These are phyloP conservation scores for Carex pumila DNA, from an alignment of 176 grass and related monocot species.

Conservation along the genomic window DNA sequence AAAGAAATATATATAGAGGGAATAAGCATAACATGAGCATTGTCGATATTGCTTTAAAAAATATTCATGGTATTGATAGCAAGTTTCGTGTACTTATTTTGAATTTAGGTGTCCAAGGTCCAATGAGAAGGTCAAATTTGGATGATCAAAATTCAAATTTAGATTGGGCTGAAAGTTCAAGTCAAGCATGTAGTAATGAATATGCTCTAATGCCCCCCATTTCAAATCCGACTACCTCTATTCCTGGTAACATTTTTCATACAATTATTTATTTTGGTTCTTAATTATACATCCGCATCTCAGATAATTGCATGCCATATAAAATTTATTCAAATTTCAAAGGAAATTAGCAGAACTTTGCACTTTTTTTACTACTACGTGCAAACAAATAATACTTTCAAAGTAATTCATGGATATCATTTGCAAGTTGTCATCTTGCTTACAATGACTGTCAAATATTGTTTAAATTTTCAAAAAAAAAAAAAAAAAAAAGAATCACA, in stretches of 20 bases:
- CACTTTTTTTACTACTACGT: background rate
- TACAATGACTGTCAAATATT: background rate
- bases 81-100: conserved; percentile 1
- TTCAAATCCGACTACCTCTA: background rate
- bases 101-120: conserved; percentile 17
- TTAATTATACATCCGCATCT: background rate
- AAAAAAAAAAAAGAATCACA: background rate
- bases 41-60: background rate
- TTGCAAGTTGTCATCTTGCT: background rate
- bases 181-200: conserved; percentile 5
- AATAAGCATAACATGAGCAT: background rate
- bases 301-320: background rate
- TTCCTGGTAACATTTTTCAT: conserved; percentile 9
- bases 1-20: background rate
- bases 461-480: background rate
- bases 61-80: background rate
- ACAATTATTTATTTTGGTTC: background rate
- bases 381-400: background rate
- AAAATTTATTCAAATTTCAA: background rate
- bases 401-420: background rate
- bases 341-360: background rate
- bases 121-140: background rate
- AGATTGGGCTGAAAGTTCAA: conserved; percentile 39
- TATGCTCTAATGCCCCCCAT: conserved; percentile 6
- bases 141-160: conserved; percentile 25